Base-by-base conservation (phyloP, 768 basidiomycete genomes). In the Crassisporium funariophilum region DNA sequence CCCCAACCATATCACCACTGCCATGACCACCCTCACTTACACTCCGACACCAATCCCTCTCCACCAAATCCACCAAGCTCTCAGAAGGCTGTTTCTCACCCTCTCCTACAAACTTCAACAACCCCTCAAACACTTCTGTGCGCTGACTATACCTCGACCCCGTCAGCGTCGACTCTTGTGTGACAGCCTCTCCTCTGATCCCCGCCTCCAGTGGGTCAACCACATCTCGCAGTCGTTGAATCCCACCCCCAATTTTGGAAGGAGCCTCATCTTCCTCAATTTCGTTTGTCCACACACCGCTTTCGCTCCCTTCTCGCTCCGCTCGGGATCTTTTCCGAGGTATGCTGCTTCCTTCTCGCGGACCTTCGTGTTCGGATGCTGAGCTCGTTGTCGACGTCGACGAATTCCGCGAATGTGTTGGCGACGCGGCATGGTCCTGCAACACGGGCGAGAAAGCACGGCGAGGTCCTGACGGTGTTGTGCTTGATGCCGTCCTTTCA, bases 21-120 rank as follows among this genome's bases (percentile, higher is more conserved):
- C 15, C 31, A 33, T 31, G 37, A 48, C 38, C 39, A 17, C 23
- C 13, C 43, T 17, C 21, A 33, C 16, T 15, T 19, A 46, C 46
- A 37, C 38, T 35, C 48, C 53, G 25, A 49, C 52, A 43, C 37
- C 62, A 45, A 44, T 66, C 62, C 21, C 67, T 64, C 49, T 83
- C 78, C 25, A 90, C 71, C 56, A 87, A 63, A 56, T 87, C 80
- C 61, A 86, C 59, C 59, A 91, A 64, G 53, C 79, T 79, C 44
- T 77, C 77, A 3, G 66, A 63, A 1, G 88, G 89, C 63, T 91
- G 79, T 64, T 84, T 91, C 49, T 79, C 80, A 17, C 75, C 72
- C 41, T 78, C 75, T 21, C 75, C 71, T 10, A 91, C 73, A 62
- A 84, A 87, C 51, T 65, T 72, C 72, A 91, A 64, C 47, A 92